phyloP scores from a whole-genome alignment of 306 rosid genomes.

The Citrullus amarus region DNA sequence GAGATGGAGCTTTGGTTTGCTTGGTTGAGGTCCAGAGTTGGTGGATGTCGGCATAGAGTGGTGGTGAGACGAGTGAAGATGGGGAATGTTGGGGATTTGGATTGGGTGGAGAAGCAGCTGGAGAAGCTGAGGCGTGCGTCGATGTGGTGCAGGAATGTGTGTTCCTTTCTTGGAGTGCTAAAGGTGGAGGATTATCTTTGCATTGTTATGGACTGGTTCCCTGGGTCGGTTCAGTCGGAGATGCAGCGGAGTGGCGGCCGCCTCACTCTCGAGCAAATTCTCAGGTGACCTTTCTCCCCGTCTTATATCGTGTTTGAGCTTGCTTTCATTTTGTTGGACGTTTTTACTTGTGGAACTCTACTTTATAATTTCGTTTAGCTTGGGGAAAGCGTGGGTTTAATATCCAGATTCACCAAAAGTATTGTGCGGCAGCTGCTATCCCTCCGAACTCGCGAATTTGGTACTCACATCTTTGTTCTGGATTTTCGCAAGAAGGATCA shows the following conservation, averaged over 20 bases:
- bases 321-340: neutral
- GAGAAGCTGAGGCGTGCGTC: constrained; percentile 82
- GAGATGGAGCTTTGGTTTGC: constrained; percentile 84
- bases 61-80: constrained; percentile 63
- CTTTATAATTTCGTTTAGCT: neutral
- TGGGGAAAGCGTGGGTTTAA: neutral
- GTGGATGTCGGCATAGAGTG: constrained; percentile 66
- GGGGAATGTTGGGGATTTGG: constrained; percentile 61
- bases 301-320: neutral
- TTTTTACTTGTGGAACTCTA: neutral
- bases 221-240: constrained; percentile 89
- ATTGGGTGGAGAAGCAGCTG: constrained; percentile 73
- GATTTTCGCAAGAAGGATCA: neutral
- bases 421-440: neutral
- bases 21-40: constrained; percentile 32
- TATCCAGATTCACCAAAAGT: neutral
- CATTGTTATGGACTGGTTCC: constrained; percentile 75
- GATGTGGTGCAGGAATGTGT: constrained; percentile 98
- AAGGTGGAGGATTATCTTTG: constrained; percentile 64
- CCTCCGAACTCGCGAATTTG: neutral
- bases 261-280: constrained; percentile 92
- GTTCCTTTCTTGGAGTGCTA: constrained; percentile 76
- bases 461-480: neutral
- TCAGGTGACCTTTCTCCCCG: constrained; percentile 40
- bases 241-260: constrained; percentile 95